Evolutionary conservation across 139 green algal genomes (phyloP).

Genomic region (Chlamydomonas sp.): DNA sequence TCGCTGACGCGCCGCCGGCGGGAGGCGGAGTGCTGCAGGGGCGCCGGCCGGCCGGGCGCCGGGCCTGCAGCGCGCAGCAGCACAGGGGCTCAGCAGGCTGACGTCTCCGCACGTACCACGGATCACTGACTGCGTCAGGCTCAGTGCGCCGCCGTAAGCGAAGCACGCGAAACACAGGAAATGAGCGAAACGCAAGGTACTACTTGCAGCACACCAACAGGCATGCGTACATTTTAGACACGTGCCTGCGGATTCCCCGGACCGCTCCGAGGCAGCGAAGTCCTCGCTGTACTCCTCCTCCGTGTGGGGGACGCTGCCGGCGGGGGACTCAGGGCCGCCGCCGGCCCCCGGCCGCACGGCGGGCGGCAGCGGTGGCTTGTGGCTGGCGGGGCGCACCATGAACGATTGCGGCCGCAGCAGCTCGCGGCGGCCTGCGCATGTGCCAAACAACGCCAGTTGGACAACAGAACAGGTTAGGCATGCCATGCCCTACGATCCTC

Average conservation of each 20-base stretch:
- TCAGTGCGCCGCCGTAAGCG: not conserved
- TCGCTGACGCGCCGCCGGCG: constrained; percentile 1
- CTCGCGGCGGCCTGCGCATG: not conserved
- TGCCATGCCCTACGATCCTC: no score
- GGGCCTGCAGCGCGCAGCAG: no score
- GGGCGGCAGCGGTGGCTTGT: not conserved
- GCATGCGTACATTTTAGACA: no score
- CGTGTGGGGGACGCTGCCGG: not conserved
- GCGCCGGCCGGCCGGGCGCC: not conserved
- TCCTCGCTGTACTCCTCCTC: not conserved
- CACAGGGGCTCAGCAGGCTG: no score
- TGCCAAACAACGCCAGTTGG: no score
- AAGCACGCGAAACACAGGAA: not conserved
- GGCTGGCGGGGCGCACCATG: not conserved
- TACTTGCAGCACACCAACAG: no score
- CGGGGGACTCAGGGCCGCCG: not conserved
- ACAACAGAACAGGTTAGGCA: no score
- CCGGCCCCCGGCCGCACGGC: not conserved
- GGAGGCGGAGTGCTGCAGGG: not conserved
- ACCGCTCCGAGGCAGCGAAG: not conserved
- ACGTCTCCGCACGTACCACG: no score
- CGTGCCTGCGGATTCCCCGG: no score
- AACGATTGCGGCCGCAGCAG: constrained; percentile 17
- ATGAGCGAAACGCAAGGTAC: not conserved
- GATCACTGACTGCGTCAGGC: no score